Conservation (phyloP, 306 rosid genomes). For the Quercus wislizeni region DNA sequence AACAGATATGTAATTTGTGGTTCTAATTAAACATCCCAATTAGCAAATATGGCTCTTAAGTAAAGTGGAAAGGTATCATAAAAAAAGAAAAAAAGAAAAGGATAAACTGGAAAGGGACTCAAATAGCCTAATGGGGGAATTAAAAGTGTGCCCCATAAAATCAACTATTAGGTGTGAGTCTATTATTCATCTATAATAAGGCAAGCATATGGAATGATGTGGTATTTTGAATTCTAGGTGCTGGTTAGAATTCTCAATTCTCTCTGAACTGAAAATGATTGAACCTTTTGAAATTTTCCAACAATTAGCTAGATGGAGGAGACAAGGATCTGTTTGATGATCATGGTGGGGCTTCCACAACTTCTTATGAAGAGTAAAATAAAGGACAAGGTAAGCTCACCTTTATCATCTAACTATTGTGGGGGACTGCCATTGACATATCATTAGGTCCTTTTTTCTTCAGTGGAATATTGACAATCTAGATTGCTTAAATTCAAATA, state of each 20-base stretch:
- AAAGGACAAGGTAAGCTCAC: neutral
- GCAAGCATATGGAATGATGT: conserved; percentile 2
- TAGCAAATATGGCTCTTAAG: conserved; percentile 19
- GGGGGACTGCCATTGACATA: conserved; percentile 2
- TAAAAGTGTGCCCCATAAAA: conserved; percentile 3
- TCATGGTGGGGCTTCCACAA: conserved; percentile 38
- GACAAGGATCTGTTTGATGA: conserved; percentile 36
- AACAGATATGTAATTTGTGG: neutral
- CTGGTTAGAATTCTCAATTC: neutral
- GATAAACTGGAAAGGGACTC: neutral
- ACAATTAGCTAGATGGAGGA: neutral
- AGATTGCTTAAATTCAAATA: neutral
- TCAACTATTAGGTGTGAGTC: conserved; percentile 2
- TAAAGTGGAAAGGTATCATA: conserved; percentile 9
- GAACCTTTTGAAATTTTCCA: conserved; percentile 23
- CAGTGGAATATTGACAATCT: neutral
- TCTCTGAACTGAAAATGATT: conserved; percentile 23
- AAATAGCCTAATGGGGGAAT: neutral
- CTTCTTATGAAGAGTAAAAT: neutral
- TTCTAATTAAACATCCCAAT: neutral
- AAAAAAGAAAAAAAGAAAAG: neutral
- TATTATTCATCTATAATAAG: conserved; percentile 10
- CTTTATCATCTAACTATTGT: conserved; percentile 17
- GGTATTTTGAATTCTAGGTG: conserved; percentile 16
- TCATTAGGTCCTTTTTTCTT: neutral